These are phyloP conservation scores for Thuidium tamariscinum DNA, from an alignment of 225 moss, liverwort and hornwort species.

Conservation along the genomic window DNA sequence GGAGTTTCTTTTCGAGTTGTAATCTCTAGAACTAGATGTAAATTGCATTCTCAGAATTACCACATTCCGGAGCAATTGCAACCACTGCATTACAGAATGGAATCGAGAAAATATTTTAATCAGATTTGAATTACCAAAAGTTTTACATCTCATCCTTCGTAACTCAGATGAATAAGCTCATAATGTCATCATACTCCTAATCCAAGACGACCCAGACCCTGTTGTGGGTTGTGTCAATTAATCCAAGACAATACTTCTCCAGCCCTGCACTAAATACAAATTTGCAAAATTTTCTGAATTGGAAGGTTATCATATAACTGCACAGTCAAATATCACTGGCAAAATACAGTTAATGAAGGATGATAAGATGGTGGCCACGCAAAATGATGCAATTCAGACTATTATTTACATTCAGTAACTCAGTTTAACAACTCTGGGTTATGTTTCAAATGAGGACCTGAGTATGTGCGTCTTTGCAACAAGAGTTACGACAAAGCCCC, in stretches of 20 bases:
- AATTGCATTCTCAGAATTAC: neutral
- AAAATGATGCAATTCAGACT: neutral
- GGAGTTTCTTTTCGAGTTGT: neutral
- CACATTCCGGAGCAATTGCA: neutral
- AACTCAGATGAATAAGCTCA: neutral
- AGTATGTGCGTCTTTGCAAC: neutral
- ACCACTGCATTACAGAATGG: neutral
- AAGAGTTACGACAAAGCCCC: neutral
- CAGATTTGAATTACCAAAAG: neutral
- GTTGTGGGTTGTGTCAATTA: neutral
- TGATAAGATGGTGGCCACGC: neutral
- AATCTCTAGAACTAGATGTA: neutral
- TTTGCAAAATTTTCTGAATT: neutral
- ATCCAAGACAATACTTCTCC: neutral
- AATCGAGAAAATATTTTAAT: neutral
- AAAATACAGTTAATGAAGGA: no score
- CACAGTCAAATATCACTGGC: neutral
- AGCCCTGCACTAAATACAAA: neutral
- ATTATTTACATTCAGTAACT: neutral
- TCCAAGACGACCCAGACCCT: neutral
- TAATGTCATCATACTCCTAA: no score
- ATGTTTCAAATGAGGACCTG: neutral
- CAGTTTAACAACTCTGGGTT: neutral
- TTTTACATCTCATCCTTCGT: neutral
- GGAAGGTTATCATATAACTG: neutral